phyloP scores from a whole-genome alignment of 2,329 filamentous ascomycete species.

The Aspergillus intermedius region DNA sequence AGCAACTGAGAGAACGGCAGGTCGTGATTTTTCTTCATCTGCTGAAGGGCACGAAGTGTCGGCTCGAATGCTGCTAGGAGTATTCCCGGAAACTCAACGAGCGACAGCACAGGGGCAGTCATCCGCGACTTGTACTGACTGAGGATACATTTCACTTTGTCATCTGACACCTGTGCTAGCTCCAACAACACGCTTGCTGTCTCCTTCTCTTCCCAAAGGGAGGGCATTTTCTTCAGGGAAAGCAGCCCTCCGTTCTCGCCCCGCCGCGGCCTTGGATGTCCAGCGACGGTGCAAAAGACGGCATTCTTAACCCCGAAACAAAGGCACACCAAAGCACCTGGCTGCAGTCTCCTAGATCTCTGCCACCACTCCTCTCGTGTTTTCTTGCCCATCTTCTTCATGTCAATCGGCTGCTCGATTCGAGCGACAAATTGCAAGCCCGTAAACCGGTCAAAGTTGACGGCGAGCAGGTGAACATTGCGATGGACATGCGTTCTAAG shows the following conservation, averaged over 20 bases:
- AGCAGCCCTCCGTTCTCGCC: conserved; percentile 3
- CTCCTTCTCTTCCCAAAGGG: conserved; percentile 20
- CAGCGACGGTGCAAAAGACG: conserved; percentile 21
- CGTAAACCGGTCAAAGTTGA: conserved; percentile 12
- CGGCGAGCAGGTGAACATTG: conserved; percentile 1
- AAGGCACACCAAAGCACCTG: conserved; percentile 25
- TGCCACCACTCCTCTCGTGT: conserved; percentile 23
- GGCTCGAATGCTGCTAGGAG: conserved; percentile 54
- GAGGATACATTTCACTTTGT: conserved; percentile 12
- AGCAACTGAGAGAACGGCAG: conserved; percentile 47
- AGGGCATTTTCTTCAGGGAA: neutral
- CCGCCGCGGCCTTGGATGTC: conserved; percentile 7
- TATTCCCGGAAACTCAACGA: conserved; percentile 59
- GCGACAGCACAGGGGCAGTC: conserved; percentile 13
- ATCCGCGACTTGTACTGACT: conserved; percentile 6
- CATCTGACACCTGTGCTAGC: conserved; percentile 23
- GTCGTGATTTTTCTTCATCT: conserved; percentile 39
- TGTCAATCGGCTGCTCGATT: conserved; percentile 19
- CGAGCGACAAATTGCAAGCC: conserved; percentile 16
- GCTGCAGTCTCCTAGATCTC: conserved; percentile 22
- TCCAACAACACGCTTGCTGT: conserved; percentile 23
- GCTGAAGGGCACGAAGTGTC: conserved; percentile 51
- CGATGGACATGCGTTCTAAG: conserved; percentile 10
- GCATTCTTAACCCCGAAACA: conserved; percentile 11
- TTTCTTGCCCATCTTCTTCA: conserved; percentile 3